phyloP scores from a whole-genome alignment of 1,284 basidiomycete genomes.

The Heliocybe sulcata region DNA sequence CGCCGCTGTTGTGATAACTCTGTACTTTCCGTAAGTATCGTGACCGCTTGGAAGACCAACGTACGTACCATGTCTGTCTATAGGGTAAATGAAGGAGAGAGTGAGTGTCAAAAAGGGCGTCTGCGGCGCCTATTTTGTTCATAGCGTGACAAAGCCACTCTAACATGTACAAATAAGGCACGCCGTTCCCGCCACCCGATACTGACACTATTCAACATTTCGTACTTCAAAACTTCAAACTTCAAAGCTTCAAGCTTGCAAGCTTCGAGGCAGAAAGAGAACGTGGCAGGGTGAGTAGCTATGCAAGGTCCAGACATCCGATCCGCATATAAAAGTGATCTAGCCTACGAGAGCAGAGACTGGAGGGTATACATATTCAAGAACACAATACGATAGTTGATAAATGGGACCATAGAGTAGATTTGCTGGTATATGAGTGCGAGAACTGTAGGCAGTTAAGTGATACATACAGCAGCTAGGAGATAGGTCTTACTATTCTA shows the following conservation, averaged over 20 bases:
- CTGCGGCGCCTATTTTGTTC: slow-evolving; percentile 1
- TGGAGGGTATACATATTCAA: background rate
- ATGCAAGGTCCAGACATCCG: too few species aligned
- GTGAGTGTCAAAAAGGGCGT: slow-evolving; percentile 3
- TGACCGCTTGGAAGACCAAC: background rate
- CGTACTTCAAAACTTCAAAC: too few species aligned
- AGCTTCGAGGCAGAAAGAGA: too few species aligned
- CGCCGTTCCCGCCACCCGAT: background rate
- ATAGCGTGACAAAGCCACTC: background rate
- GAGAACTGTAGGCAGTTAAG: too few species aligned
- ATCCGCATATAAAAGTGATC: too few species aligned
- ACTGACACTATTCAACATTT: too few species aligned
- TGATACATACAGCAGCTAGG: too few species aligned
- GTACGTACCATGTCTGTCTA: slow-evolving; percentile 26
- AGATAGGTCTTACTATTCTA: background rate
- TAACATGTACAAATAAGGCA: background rate
- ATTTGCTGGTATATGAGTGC: background rate
- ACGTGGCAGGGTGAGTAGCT: too few species aligned
- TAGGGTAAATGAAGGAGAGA: slow-evolving; percentile 7
- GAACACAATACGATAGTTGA: background rate
- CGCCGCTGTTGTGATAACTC: slow-evolving; percentile 29
- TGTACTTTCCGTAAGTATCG: slow-evolving; percentile 6
- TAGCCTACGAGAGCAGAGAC: background rate
- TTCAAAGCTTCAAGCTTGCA: too few species aligned
- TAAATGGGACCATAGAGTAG: background rate